phyloP scores from a whole-genome alignment of 2,329 filamentous ascomycete genomes.

The Coniochaeta hoffmannii region DNA sequence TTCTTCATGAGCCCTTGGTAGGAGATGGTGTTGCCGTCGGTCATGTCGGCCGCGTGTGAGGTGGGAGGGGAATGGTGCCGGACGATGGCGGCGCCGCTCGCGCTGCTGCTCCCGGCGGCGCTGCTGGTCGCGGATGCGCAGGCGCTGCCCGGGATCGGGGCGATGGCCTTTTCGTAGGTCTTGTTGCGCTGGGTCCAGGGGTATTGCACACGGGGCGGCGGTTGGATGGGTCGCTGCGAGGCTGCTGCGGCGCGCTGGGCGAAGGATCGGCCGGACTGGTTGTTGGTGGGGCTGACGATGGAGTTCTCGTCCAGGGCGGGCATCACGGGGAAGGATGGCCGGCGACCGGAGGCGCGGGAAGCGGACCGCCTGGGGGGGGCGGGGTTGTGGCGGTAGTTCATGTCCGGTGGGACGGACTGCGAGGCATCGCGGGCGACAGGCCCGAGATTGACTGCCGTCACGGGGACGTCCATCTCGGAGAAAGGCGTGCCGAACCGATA shows the following conservation, averaged over 20 bases:
- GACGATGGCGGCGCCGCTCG: conserved; percentile 15
- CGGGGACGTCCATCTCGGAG: conserved; percentile 82
- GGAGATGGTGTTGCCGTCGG: conserved; percentile 44
- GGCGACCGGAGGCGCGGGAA: conserved; percentile 50
- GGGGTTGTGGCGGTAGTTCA: conserved; percentile 60
- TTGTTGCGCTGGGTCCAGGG: conserved; percentile 46
- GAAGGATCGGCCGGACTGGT: conserved; percentile 25
- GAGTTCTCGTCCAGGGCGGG: conserved; percentile 63
- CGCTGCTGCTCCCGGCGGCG: conserved; percentile 8
- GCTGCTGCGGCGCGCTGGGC: conserved; percentile 26
- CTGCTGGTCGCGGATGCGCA: conserved; percentile 14
- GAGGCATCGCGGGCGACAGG: conserved; percentile 72
- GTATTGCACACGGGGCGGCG: conserved; percentile 47
- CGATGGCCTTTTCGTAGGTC: conserved; percentile 37
- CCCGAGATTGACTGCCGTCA: conserved; percentile 64
- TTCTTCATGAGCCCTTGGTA: conserved; percentile 92
- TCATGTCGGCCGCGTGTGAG: conserved; percentile 22
- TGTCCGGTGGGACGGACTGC: conserved; percentile 89
- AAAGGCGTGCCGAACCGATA: conserved; percentile 82
- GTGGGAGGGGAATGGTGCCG: conserved; percentile 22
- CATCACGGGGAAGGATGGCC: conserved; percentile 62
- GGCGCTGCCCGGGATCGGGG: conserved; percentile 21
- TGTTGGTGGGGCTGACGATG: conserved; percentile 14
- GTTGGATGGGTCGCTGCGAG: conserved; percentile 34
- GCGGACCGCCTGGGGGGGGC: conserved; percentile 34